Evolutionary conservation across 2,329 filamentous ascomycete species (phyloP), one percentile per base, ranked within the genome.

Genomic region (Penicillium glabrum): DNA sequence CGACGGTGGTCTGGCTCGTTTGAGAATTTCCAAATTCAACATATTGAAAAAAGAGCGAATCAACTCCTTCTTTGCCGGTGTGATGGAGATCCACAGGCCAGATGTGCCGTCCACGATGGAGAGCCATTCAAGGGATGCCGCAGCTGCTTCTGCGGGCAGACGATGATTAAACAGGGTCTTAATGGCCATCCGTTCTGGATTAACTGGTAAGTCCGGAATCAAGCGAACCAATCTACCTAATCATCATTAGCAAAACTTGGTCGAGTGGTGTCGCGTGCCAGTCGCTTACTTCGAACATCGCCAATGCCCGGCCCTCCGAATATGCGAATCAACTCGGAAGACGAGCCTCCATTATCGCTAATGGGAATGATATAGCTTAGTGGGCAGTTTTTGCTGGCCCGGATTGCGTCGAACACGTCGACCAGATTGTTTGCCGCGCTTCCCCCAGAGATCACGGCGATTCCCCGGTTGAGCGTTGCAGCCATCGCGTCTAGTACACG

Each of bases 361-460:
- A 97, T 96, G 35, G 93, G 93, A 51, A 98, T 96, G 57, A 97
- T 86, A 73, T 96, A 96, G 75, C 86, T 91, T 43, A 96, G 77
- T 3, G 83, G 79, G 68, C 88, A 89, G 41, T 82, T 76, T 60
- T 89, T 89, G 65, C 82, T 87, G 60, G 86, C 75, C 13, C 84
- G 80, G 33, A 90, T 80, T 19, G 79, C 77, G 57, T 82, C 88
- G 75, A 97, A 97, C 11, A 96, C 90, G 72, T 97, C 93, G 41
- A 97, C 93, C 5, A 97, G 83, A 68, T 84, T 96, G 71, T 97
- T 98, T 6, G 93, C 92, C n/a, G 93, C 93, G 64, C 91, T 96
- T 52, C 93, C 93, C 39, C 92, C 92, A 0, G 92, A 96, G 74
- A 97, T 95, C 50, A 96, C 88, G 23, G 93, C 90, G 56, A 96